Percentiles rank a stretch among this genome's conserved stretches.
phyloP scores from a whole-genome alignment of 306 rosid species.

The Boehmeria nivea region DNA sequence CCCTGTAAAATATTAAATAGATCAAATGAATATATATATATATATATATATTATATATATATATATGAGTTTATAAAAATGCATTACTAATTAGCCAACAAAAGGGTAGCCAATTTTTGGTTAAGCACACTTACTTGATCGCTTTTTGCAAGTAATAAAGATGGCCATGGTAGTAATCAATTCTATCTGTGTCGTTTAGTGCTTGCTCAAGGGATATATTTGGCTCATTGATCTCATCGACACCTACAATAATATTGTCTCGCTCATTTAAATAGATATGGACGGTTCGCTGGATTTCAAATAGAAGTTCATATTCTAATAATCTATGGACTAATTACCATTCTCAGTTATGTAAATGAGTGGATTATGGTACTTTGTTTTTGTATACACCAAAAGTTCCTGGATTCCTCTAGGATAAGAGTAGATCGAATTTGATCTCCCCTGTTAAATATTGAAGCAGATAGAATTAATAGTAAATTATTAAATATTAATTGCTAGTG shows the following conservation, averaged over 20 bases:
- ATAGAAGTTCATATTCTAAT: neutral
- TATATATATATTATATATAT: too few species aligned
- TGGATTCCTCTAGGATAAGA: slow-evolving; percentile 48
- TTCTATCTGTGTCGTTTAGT: slow-evolving; percentile 36
- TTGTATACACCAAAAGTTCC: slow-evolving; percentile 37
- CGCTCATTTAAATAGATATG: too few species aligned
- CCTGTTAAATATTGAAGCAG: slow-evolving; percentile 11
- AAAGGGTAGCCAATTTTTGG: too few species aligned
- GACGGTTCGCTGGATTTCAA: too few species aligned
- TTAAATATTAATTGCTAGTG: neutral
- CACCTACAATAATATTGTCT: slow-evolving; percentile 42
- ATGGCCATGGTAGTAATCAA: slow-evolving; percentile 43
- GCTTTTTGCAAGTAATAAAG: slow-evolving; percentile 41
- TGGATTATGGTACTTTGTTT: slow-evolving; percentile 41
- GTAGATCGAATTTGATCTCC: slow-evolving; percentile 43
- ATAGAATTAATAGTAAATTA: neutral
- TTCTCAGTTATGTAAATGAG: slow-evolving; percentile 49
- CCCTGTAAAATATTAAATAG: too few species aligned
- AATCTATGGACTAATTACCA: neutral
- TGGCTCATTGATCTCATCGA: slow-evolving; percentile 39
- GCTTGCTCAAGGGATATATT: slow-evolving; percentile 32
- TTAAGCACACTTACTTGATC: slow-evolving; percentile 43
- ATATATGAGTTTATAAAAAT: too few species aligned
- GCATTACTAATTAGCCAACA: too few species aligned
- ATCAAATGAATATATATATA: too few species aligned